phyloP scores from a whole-genome alignment of 371 early-diverging fungal genomes.

The Zancudomyces culisetae region DNA sequence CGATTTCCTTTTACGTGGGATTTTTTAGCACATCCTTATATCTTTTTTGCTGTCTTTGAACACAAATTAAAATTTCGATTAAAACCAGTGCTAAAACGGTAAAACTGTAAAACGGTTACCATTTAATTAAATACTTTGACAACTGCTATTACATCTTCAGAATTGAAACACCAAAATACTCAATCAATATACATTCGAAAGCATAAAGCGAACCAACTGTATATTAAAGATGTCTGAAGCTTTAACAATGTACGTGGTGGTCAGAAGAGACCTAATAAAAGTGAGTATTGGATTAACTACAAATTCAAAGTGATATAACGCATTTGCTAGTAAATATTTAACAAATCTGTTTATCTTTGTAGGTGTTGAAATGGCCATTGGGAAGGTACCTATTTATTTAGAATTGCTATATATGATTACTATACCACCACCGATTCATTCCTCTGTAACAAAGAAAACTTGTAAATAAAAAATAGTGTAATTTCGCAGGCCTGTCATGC shows the following conservation, averaged over 20 bases:
- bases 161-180: no score
- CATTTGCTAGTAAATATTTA: not conserved
- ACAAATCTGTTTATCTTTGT: not conserved
- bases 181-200: no score
- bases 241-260: slow-evolving; percentile 61
- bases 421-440: not conserved
- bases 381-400: slow-evolving; percentile 36
- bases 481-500: slow-evolving; percentile 80
- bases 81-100: no score
- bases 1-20: no score
- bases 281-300: slow-evolving; percentile 13
- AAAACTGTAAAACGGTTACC: no score
- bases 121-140: no score
- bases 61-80: no score
- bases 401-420: not conserved
- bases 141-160: no score
- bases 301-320: not conserved
- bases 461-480: slow-evolving; percentile 25
- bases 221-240: slow-evolving; percentile 28
- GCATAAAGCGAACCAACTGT: no score
- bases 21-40: no score
- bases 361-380: slow-evolving; percentile 53
- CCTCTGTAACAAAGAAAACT: not conserved
- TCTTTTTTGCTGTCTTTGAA: no score
- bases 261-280: slow-evolving; percentile 66